Evolutionary conservation across 768 basidiomycete species (phyloP).

Genomic region (Coprinopsis marcescibilis): DNA sequence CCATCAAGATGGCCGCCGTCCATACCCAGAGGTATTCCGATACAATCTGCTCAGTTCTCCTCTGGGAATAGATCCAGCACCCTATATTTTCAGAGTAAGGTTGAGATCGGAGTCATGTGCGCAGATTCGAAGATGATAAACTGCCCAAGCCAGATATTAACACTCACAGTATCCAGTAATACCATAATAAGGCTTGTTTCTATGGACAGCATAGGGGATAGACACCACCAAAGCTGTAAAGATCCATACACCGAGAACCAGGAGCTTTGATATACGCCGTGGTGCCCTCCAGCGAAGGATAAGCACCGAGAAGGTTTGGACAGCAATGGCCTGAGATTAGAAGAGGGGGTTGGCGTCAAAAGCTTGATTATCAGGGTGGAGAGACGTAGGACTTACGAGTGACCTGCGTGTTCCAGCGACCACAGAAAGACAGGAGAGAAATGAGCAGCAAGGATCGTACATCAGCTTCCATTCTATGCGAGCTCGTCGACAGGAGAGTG

Average conservation of each 20-base stretch:
- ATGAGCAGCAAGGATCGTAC: too few relatives aligned
- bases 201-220: constrained; percentile 30
- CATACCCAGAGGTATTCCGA: constrained; percentile 43
- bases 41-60: constrained; percentile 29
- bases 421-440: too few relatives aligned
- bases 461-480: background rate
- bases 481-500: too few relatives aligned
- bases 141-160: too few relatives aligned
- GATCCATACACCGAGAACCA: constrained; percentile 35
- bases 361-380: background rate
- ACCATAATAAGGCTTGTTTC: constrained; percentile 35
- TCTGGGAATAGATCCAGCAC: constrained; percentile 38
- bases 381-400: constrained; percentile 15
- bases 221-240: constrained; percentile 34
- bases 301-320: constrained; percentile 46
- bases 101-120: too few relatives aligned
- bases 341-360: background rate
- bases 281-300: constrained; percentile 34
- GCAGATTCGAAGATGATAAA: too few relatives aligned
- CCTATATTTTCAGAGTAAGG: too few relatives aligned
- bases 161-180: constrained; percentile 35
- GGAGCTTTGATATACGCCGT: constrained; percentile 23
- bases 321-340: constrained; percentile 34
- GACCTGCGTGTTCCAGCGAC: constrained; percentile 12
- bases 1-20: constrained; percentile 31